phyloP scores from a whole-genome alignment of 805 yeast genomes.

The Ogataea pini region DNA sequence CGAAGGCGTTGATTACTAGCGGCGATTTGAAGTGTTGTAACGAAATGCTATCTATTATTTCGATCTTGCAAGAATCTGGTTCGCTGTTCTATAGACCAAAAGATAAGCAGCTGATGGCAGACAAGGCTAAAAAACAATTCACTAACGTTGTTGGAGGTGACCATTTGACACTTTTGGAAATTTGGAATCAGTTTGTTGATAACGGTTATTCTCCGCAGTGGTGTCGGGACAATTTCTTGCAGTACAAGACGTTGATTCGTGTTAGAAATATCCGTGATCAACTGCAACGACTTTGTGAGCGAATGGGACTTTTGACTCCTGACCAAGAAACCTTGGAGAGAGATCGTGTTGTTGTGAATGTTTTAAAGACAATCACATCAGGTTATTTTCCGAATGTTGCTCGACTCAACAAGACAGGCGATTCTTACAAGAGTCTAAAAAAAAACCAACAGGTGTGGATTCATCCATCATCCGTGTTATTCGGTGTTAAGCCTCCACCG shows the following conservation, averaged over 20 bases:
- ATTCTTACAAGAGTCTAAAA: slow-evolving; percentile 64
- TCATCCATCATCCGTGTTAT: slow-evolving; percentile 84
- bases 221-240: slow-evolving; percentile 85
- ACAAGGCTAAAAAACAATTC: slow-evolving; percentile 59
- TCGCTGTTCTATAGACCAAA: slow-evolving; percentile 71
- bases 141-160: slow-evolving; percentile 61
- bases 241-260: slow-evolving; percentile 67
- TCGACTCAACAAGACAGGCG: slow-evolving; percentile 59
- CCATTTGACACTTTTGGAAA: slow-evolving; percentile 71
- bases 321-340: slow-evolving; percentile 31
- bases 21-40: slow-evolving; percentile 59
- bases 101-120: slow-evolving; percentile 66
- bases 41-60: slow-evolving; percentile 70
- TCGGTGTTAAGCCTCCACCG: slow-evolving; percentile 68
- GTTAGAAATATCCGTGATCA: slow-evolving; percentile 74
- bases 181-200: slow-evolving; percentile 76
- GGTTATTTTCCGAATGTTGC: slow-evolving; percentile 75
- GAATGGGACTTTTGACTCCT: slow-evolving; percentile 45
- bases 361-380: slow-evolving; percentile 58
- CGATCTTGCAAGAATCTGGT: slow-evolving; percentile 82
- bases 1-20: slow-evolving; percentile 71
- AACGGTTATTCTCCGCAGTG: slow-evolving; percentile 69
- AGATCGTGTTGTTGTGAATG: slow-evolving; percentile 31
- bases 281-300: slow-evolving; percentile 57
- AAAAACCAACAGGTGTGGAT: slow-evolving; percentile 72